Base-by-base conservation (phyloP, 768 basidiomycete genomes). In the Trametes cingulata region DNA sequence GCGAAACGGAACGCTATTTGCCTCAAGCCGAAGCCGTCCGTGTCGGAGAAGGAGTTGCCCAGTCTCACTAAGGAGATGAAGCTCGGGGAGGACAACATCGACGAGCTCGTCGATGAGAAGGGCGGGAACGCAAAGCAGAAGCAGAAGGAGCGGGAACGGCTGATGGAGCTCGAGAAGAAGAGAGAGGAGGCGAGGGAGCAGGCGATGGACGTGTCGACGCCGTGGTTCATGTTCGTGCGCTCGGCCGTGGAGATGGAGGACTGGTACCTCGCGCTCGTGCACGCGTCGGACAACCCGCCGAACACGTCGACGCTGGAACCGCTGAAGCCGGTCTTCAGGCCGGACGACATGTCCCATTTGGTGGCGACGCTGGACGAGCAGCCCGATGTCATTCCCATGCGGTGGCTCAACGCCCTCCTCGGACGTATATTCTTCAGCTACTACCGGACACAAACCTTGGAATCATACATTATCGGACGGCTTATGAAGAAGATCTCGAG, bases 181-280 rank as follows among this genome's bases (percentile, higher is more conserved):
- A 65, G 60, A 45, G 75, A 77, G 24, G 58, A 72, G 29, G 80
- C 78, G 39, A 73, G 76, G 60, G 82, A 85, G 61, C 79, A 85
- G 70, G 79, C 82, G 0, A 63, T 80, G 52, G 75, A 85, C 64
- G 66, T 75, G 9, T 74, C 80, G 6, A 83, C 84, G 2, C 90
- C 93, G 2, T 98, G 95, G 94, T 99, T 90, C 77, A 85, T 99
- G 67, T 98, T 98, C 74, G 86, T 93, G 19, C 87, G 88, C 62
- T 88, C 85, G 27, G 93, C 87, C 72, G 77, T 87, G 54, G 91
- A 94, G 70, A 97, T 98, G 92, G 97, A 99, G 74, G 96, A 99
- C 74, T 98, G 95, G 93, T 94, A 94, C 71, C 75, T 93, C 36
- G 80, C 92, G 0, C 80, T 97, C 55, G 72, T 93, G 20, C 89